Evolutionary conservation across 2,329 filamentous ascomycete species (phyloP).

Genomic region (Periconia macrospinosa): DNA sequence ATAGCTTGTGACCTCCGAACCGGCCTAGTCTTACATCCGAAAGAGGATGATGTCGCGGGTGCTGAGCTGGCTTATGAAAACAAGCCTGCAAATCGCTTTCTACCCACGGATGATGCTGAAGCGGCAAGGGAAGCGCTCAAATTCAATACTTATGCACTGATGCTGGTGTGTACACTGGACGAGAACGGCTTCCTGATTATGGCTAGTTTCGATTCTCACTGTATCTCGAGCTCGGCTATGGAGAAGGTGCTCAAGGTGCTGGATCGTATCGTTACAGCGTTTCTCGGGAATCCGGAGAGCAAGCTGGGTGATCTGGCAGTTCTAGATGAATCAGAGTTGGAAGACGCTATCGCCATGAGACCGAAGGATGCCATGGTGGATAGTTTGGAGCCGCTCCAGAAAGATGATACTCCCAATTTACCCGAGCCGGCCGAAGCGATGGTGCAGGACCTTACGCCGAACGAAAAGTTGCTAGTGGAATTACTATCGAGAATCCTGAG

Average conservation of each 20-base stretch:
- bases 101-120: slow-evolving; percentile 59
- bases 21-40: slow-evolving; percentile 43
- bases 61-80: slow-evolving; percentile 17
- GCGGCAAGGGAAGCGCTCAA: slow-evolving; percentile 62
- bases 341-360: slow-evolving; percentile 29
- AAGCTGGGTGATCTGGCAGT: slow-evolving; percentile 32
- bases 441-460: slow-evolving; percentile 20
- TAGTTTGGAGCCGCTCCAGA: slow-evolving; percentile 20
- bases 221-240: slow-evolving; percentile 56
- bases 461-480: slow-evolving; percentile 25
- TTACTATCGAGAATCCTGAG: slow-evolving; percentile 32
- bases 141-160: slow-evolving; percentile 63
- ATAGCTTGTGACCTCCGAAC: slow-evolving; percentile 40
- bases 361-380: slow-evolving; percentile 24
- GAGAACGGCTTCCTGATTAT: slow-evolving; percentile 60
- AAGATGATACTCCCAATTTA: slow-evolving; percentile 3
- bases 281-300: slow-evolving; percentile 48
- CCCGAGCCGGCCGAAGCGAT: background rate
- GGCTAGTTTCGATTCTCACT: slow-evolving; percentile 67
- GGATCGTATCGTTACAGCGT: slow-evolving; percentile 52
- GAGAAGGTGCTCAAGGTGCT: slow-evolving; percentile 58
- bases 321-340: slow-evolving; percentile 29
- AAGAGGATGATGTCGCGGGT: slow-evolving; percentile 25
- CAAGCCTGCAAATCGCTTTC: slow-evolving; percentile 54
- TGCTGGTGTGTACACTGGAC: slow-evolving; percentile 66